These are phyloP conservation scores for Diatrype stigma DNA, from an alignment of 2,329 filamentous ascomycete species.

Conservation along the genomic window DNA sequence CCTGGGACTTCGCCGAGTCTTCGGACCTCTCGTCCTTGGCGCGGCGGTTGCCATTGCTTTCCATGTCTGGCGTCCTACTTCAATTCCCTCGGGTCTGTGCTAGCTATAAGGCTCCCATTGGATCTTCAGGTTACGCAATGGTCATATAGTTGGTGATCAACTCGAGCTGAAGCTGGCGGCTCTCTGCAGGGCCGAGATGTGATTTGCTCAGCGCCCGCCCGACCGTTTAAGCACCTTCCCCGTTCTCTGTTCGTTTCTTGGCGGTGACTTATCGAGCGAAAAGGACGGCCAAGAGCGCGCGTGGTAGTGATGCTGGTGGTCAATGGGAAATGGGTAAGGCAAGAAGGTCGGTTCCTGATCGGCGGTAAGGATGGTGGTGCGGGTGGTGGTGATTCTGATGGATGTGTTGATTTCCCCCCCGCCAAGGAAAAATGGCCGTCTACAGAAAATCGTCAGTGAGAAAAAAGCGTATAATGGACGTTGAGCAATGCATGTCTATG, in stretches of 20 bases:
- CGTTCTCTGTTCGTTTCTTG: neutral
- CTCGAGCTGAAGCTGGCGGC: slow-evolving; percentile 36
- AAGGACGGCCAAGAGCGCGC: neutral
- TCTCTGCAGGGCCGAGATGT: slow-evolving; percentile 35
- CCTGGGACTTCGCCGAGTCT: slow-evolving; percentile 33
- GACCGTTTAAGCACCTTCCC: neutral
- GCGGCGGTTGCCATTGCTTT: slow-evolving; percentile 30
- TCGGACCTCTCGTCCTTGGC: slow-evolving; percentile 36
- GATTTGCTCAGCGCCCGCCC: slow-evolving; percentile 21
- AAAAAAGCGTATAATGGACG: neutral
- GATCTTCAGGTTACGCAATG: slow-evolving; percentile 40
- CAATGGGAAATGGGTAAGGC: neutral
- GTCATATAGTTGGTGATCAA: slow-evolving; percentile 38
- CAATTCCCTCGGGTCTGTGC: slow-evolving; percentile 31
- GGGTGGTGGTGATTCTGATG: neutral
- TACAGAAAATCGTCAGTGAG: neutral
- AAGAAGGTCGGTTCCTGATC: neutral
- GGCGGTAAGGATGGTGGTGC: neutral
- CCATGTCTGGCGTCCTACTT: slow-evolving; percentile 26
- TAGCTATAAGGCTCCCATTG: slow-evolving; percentile 37
- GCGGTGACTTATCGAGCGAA: neutral
- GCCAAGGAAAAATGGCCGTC: neutral
- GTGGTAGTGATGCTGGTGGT: no score
- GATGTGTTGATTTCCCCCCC: neutral
- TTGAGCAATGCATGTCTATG: neutral